Percentiles rank a stretch among this genome's conserved stretches.
These are phyloP conservation scores for Rhypophila decipiens DNA, from an alignment of 495 filamentous ascomycete genomes.

Conservation along the genomic window DNA sequence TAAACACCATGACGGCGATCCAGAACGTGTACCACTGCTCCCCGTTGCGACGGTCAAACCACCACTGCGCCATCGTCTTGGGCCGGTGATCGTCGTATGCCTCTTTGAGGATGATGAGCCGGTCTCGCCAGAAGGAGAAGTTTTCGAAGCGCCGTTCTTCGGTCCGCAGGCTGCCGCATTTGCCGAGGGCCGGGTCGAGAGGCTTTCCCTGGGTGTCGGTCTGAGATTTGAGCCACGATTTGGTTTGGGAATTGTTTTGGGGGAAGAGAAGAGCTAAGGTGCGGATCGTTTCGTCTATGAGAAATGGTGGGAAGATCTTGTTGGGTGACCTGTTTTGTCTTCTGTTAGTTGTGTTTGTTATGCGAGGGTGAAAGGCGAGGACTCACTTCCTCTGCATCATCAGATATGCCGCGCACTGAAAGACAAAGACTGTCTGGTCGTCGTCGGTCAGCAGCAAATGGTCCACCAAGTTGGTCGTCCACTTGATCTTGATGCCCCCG, in stretches of 20 bases:
- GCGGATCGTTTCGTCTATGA: background rate
- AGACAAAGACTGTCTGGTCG: slow-evolving; percentile 32
- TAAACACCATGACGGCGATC: slow-evolving; percentile 12
- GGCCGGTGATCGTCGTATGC: slow-evolving; percentile 45
- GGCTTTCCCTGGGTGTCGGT: background rate
- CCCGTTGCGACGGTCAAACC: slow-evolving; percentile 43
- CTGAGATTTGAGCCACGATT: background rate
- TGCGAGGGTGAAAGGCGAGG: too few species aligned
- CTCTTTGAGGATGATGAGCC: slow-evolving; percentile 44
- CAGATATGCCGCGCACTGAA: slow-evolving; percentile 35
- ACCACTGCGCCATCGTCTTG: slow-evolving; percentile 39
- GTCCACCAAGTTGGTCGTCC: slow-evolving; percentile 37
- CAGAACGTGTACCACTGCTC: slow-evolving; percentile 51
- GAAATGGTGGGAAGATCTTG: background rate
- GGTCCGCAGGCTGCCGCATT: background rate
- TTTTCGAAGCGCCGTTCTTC: slow-evolving; percentile 7
- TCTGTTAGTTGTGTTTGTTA: too few species aligned
- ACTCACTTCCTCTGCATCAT: too few species aligned
- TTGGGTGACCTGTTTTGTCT: slow-evolving; percentile 10
- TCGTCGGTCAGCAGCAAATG: slow-evolving; percentile 35
- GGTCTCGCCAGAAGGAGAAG: slow-evolving; percentile 45
- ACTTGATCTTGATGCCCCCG: slow-evolving; percentile 30
- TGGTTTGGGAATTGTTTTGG: background rate
- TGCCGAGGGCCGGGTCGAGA: background rate
- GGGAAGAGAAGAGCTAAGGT: background rate